These are phyloP conservation scores for Globisporangium solare DNA, from an alignment of 352 stramenopile genomes.

Conservation along the genomic window DNA sequence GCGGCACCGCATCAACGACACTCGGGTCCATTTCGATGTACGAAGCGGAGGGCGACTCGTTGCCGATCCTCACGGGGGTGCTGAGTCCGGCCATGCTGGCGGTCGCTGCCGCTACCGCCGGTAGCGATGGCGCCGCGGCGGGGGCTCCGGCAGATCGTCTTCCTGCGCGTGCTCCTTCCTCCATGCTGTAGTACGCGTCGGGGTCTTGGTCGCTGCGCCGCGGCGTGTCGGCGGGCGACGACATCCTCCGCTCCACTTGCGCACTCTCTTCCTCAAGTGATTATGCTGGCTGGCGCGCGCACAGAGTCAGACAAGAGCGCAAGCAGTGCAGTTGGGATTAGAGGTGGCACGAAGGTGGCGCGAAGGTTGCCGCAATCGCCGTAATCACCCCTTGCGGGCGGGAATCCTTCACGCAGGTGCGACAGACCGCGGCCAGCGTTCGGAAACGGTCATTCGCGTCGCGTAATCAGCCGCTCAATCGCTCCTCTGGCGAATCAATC, in stretches of 20 bases:
- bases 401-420: background rate
- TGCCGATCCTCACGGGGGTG: conserved; percentile 16
- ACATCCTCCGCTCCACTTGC: background rate
- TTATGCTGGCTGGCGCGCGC: background rate
- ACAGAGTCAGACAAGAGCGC: background rate
- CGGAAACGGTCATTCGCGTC: background rate
- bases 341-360: conserved; percentile 4
- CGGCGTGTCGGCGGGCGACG: conserved; percentile 1
- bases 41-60: conserved; percentile 12
- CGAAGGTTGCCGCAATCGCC: conserved; percentile 1
- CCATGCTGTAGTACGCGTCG: conserved; percentile 14
- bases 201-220: background rate
- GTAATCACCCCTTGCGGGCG: conserved; percentile 6
- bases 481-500: background rate
- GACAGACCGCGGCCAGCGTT: background rate
- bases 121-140: conserved; percentile 3
- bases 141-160: background rate
- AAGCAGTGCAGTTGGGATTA: background rate
- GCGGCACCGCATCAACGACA: conserved; percentile 14
- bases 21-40: conserved; percentile 16
- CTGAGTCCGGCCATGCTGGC: background rate
- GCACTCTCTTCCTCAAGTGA: background rate
- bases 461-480: background rate
- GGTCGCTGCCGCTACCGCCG: background rate
- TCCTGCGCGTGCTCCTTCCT: conserved; percentile 5